Evolutionary conservation across 495 filamentous ascomycete species (phyloP).

Genomic region (Trichodelitschia bisporula): DNA sequence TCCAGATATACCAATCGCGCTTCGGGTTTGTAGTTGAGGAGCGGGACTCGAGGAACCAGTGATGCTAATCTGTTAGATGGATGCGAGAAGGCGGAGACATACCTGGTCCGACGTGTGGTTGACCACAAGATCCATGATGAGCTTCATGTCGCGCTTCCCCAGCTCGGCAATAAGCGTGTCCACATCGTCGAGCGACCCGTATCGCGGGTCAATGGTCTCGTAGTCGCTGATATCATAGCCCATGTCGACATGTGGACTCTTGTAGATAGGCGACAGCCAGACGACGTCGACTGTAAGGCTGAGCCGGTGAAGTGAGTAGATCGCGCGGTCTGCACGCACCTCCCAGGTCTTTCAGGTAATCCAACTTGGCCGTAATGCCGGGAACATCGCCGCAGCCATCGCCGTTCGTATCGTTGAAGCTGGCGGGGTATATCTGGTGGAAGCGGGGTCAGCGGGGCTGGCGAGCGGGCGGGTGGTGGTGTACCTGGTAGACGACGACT

Average conservation of each 20-base stretch:
- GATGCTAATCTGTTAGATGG: conserved; percentile 16
- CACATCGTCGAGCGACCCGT: conserved; percentile 29
- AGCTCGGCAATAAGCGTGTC: conserved; percentile 24
- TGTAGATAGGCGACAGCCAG: conserved; percentile 18
- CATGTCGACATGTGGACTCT: conserved; percentile 19
- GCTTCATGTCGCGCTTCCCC: conserved; percentile 24
- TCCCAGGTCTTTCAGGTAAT: conserved; percentile 17
- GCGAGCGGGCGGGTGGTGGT: too few species aligned
- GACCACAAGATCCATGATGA: conserved; percentile 32
- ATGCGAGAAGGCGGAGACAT: conserved; percentile 1
- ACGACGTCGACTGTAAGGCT: conserved; percentile 14
- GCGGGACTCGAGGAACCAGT: conserved; percentile 29
- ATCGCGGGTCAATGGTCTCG: conserved; percentile 21
- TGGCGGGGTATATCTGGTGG: conserved; percentile 19
- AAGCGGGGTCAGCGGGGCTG: too few species aligned
- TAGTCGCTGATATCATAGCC: conserved; percentile 19
- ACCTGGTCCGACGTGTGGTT: conserved; percentile 31
- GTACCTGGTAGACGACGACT: conserved; percentile 17
- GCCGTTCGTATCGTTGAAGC: conserved; percentile 14
- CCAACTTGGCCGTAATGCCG: conserved; percentile 17
- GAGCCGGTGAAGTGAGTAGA: too few species aligned
- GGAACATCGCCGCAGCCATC: conserved; percentile 18
- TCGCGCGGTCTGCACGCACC: conserved; percentile 3
- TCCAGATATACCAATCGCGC: conserved; percentile 38
- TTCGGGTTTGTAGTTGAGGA: conserved; percentile 22